phyloP scores from a whole-genome alignment of 805 yeast genomes.

The Yamadazyma sp. region DNA sequence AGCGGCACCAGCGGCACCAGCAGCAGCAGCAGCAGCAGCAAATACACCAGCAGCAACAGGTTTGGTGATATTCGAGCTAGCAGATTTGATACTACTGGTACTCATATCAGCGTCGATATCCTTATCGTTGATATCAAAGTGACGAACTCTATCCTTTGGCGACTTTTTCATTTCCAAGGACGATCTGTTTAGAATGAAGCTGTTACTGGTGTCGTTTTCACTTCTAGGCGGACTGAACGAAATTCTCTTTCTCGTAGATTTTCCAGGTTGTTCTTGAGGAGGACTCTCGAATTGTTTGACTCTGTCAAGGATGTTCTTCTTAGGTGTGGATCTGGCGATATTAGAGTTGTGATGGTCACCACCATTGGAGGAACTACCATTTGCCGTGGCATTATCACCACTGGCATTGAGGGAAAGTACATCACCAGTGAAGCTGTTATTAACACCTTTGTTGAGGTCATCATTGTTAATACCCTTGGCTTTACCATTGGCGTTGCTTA shows the following conservation, averaged over 20 bases:
- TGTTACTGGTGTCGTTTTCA: conserved; percentile 14
- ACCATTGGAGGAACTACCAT: background rate
- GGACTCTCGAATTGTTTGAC: conserved; percentile 39
- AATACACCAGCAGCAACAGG: conserved; percentile 8
- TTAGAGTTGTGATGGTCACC: too few species aligned
- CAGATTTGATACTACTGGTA: conserved; percentile 6
- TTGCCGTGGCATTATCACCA: background rate
- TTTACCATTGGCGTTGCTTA: conserved; percentile 12
- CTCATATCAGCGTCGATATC: conserved; percentile 7
- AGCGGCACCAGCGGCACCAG: conserved; percentile 9
- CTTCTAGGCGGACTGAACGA: conserved; percentile 9
- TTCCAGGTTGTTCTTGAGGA: conserved; percentile 10
- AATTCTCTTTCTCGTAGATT: conserved; percentile 20
- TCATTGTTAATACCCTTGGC: conserved; percentile 5
- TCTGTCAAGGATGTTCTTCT: conserved; percentile 30
- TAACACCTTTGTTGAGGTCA: background rate
- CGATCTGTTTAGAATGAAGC: conserved; percentile 18
- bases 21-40: conserved; percentile 9
- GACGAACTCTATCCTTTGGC: conserved; percentile 9
- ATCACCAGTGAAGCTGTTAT: background rate
- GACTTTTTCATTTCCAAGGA: conserved; percentile 19
- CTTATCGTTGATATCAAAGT: conserved; percentile 3
- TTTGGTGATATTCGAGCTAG: conserved; percentile 7
- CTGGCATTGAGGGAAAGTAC: background rate
- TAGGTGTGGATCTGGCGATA: conserved; percentile 13